These are phyloP conservation scores for Coniochaeta sp. DNA, from an alignment of 2,329 filamentous ascomycete genomes.

Conservation along the genomic window DNA sequence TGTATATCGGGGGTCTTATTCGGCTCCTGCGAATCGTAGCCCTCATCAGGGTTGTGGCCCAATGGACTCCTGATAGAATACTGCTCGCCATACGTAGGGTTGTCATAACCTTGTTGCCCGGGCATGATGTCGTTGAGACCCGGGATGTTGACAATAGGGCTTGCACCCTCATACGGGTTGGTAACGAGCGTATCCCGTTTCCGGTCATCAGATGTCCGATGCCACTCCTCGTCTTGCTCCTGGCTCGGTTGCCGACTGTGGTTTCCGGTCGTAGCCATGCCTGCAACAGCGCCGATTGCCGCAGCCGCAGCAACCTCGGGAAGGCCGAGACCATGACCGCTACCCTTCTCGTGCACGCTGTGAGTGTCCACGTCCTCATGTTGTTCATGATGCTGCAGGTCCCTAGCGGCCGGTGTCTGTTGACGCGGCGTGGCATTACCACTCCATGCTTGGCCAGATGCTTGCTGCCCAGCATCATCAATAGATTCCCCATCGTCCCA, in stretches of 20 bases:
- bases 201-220: constrained; percentile 51
- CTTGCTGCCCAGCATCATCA: constrained; percentile 18
- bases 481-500: constrained; percentile 42
- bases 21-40: constrained; percentile 74
- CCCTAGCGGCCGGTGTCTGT: constrained; percentile 21
- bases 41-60: constrained; percentile 67
- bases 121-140: constrained; percentile 33
- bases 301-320: constrained; percentile 45
- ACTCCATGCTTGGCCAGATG: constrained; percentile 40
- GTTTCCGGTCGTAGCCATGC: constrained; percentile 36
- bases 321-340: constrained; percentile 26
- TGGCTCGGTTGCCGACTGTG: constrained; percentile 48
- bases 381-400: constrained; percentile 10
- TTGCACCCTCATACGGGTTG: constrained; percentile 59
- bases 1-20: constrained; percentile 46
- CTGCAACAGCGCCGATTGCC: constrained; percentile 42
- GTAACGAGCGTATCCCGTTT: constrained; percentile 61
- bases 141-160: constrained; percentile 49
- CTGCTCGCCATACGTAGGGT: constrained; percentile 18
- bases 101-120: constrained; percentile 16
- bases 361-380: constrained; percentile 17
- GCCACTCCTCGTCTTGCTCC: constrained; percentile 58
- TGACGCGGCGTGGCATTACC: constrained; percentile 44
- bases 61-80: constrained; percentile 49
- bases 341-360: constrained; percentile 21